A percentile compares a stretch with the other conserved stretches of the same genome.
These are phyloP conservation scores for Entelexis sorbosivorans DNA, from an alignment of 1,139 yeast species.

Conservation along the genomic window DNA sequence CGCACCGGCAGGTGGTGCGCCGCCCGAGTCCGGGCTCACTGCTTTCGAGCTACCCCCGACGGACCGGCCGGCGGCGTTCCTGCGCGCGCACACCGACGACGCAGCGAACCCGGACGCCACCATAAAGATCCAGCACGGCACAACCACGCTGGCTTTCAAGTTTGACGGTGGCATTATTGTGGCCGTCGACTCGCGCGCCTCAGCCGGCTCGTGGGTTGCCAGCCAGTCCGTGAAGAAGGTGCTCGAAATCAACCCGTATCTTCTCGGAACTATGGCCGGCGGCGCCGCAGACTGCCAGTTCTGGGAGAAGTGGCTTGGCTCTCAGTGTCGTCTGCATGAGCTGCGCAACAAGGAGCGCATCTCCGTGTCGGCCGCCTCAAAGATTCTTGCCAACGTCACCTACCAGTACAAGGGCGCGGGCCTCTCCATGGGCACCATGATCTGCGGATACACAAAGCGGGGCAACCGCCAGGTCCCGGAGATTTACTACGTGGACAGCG, in stretches of 20 bases:
- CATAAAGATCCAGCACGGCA: conserved; percentile 96
- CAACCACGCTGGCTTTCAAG: conserved; percentile 92
- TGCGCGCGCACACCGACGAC: conserved; percentile 97
- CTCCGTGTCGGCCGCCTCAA: conserved; percentile 93
- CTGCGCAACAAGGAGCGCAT: conserved; percentile 88
- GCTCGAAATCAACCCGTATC: conserved; percentile 86
- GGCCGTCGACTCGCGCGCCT: conserved; percentile 95
- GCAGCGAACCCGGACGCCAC: conserved; percentile 83
- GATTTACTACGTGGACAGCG: conserved; percentile 91
- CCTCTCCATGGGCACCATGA: conserved; percentile 98
- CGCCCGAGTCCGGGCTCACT: background rate
- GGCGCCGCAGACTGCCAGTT: conserved; percentile 99
- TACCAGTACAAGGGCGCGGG: conserved; percentile 97
- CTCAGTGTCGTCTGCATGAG: conserved; percentile 93
- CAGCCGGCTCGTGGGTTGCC: conserved; percentile 98
- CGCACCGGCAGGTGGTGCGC: background rate
- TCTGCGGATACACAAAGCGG: conserved; percentile 90
- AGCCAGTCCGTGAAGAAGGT: conserved; percentile 97
- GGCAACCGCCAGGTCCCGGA: conserved; percentile 65
- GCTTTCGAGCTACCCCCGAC: conserved; percentile 22
- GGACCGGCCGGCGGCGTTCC: conserved; percentile 70
- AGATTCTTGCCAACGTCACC: conserved; percentile 80
- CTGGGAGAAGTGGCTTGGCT: conserved; percentile 98
- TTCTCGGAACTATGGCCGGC: conserved; percentile 98
- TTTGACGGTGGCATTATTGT: conserved; percentile 93